Conservation (phyloP, 176 grass and related monocot species). For the Zea mays region DNA sequence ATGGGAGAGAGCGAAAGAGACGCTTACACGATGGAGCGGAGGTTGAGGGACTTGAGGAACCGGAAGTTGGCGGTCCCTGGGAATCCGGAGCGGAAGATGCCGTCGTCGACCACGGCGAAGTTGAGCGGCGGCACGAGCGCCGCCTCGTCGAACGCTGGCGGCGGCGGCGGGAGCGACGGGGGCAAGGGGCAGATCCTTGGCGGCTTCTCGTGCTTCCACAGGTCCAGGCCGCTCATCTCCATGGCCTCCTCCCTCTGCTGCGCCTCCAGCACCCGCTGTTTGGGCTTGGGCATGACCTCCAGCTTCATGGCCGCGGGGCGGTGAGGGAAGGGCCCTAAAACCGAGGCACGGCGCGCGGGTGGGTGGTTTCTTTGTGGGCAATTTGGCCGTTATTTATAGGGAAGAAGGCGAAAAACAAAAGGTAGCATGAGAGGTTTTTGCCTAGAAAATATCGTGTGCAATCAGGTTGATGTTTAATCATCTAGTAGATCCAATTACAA, state of each 20-base stretch:
- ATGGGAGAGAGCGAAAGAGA: neutral
- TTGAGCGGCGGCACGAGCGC: constrained; percentile 70
- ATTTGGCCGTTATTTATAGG: constrained; percentile 49
- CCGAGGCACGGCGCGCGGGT: neutral
- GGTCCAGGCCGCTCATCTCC: constrained; percentile 48
- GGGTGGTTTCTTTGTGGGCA: constrained; percentile 33
- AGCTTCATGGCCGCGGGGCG: constrained; percentile 48
- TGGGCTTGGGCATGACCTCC: constrained; percentile 41
- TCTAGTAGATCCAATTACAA: too few species aligned
- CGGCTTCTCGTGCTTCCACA: constrained; percentile 52
- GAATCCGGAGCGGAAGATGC: constrained; percentile 83
- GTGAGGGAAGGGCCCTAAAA: constrained; percentile 31
- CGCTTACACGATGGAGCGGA: constrained; percentile 74
- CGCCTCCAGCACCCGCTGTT: constrained; percentile 54
- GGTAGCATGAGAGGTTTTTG: neutral
- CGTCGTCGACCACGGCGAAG: constrained; percentile 73
- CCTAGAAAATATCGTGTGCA: too few species aligned
- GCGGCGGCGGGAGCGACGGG: neutral
- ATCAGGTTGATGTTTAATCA: too few species aligned
- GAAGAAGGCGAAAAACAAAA: neutral
- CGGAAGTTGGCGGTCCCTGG: constrained; percentile 57
- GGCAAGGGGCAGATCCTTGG: constrained; percentile 34
- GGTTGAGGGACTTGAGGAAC: constrained; percentile 69
- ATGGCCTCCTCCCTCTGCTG: constrained; percentile 61
- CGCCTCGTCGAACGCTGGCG: constrained; percentile 19